Evolutionary conservation across 1,284 basidiomycete genomes (phyloP).

Genomic region (Rhodotorula sp.): DNA sequence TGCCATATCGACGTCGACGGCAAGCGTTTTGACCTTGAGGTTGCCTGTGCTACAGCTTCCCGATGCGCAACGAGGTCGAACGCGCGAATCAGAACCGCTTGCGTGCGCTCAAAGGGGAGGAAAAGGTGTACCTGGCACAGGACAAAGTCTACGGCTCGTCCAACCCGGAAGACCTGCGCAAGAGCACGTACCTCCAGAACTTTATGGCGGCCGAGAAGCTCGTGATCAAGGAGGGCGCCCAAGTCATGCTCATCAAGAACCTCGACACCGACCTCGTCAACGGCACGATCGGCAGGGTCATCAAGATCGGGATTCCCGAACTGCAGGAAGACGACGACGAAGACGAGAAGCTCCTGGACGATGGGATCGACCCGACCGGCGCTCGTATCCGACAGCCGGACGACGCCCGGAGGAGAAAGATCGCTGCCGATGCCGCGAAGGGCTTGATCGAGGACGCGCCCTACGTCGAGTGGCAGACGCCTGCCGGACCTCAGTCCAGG

Average conservation of each 20-base stretch:
- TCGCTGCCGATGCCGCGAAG: slow-evolving; percentile 24
- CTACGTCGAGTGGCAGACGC: slow-evolving; percentile 36
- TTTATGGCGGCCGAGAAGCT: slow-evolving; percentile 54
- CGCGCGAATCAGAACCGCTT: slow-evolving; percentile 69
- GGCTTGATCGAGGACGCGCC: slow-evolving; percentile 41
- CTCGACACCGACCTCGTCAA: slow-evolving; percentile 74
- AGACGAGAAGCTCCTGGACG: slow-evolving; percentile 35
- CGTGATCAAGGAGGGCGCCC: slow-evolving; percentile 64
- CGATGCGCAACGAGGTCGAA: slow-evolving; percentile 79
- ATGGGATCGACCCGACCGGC: slow-evolving; percentile 44
- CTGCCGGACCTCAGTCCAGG: slow-evolving; percentile 27
- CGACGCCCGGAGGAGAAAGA: slow-evolving; percentile 50
- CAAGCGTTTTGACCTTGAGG: too few species aligned
- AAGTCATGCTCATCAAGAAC: slow-evolving; percentile 73
- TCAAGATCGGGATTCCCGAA: slow-evolving; percentile 60
- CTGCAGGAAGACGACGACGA: slow-evolving; percentile 44
- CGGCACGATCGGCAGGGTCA: slow-evolving; percentile 72
- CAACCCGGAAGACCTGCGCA: not conserved
- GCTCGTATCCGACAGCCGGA: slow-evolving; percentile 48
- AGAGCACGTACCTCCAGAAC: slow-evolving; percentile 42
- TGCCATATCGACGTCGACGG: not conserved
- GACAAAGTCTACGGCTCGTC: slow-evolving; percentile 29
- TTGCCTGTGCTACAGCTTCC: slow-evolving; percentile 58
- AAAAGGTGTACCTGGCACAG: slow-evolving; percentile 30
- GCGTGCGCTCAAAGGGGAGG: slow-evolving; percentile 38